These are phyloP conservation scores for Mycocalia duriaeana DNA, from an alignment of 1,284 basidiomycete genomes.

Conservation along the genomic window DNA sequence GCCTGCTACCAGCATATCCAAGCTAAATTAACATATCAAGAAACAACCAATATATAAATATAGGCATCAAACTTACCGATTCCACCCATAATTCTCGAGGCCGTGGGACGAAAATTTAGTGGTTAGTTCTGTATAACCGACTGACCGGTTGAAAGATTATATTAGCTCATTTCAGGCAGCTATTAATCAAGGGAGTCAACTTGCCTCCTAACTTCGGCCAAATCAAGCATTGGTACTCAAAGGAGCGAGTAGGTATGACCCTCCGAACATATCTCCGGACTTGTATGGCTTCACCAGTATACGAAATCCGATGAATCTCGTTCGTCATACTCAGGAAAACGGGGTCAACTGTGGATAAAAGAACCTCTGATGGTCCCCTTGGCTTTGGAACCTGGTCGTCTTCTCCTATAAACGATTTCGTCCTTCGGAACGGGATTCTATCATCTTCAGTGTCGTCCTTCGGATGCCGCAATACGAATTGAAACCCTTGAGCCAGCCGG, in stretches of 20 bases:
- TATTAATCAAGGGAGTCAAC: slow-evolving; percentile 4
- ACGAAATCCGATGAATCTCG: slow-evolving; percentile 90
- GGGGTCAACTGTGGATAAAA: slow-evolving; percentile 63
- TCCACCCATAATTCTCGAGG: slow-evolving; percentile 80
- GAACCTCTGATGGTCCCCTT: slow-evolving; percentile 67
- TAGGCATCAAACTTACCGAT: slow-evolving; percentile 44
- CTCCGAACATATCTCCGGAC: slow-evolving; percentile 85
- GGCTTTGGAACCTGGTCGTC: slow-evolving; percentile 56
- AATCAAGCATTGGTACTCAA: slow-evolving; percentile 84
- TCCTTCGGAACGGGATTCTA: slow-evolving; percentile 33
- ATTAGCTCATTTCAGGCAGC: background rate
- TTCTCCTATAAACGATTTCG: slow-evolving; percentile 51
- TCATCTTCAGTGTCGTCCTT: slow-evolving; percentile 25
- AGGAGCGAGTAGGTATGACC: slow-evolving; percentile 57
- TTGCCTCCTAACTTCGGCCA: slow-evolving; percentile 83
- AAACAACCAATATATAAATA: slow-evolving; percentile 4
- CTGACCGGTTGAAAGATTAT: slow-evolving; percentile 13
- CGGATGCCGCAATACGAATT: slow-evolving; percentile 69
- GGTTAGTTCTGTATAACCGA: slow-evolving; percentile 78
- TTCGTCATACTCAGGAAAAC: slow-evolving; percentile 93
- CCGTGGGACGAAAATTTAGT: slow-evolving; percentile 79
- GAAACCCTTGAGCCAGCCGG: slow-evolving; percentile 92
- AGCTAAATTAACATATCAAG: too few species aligned
- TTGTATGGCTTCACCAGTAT: slow-evolving; percentile 82
- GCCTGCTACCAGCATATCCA: slow-evolving; percentile 82